Base-by-base conservation (phyloP, 2,329 filamentous ascomycete genomes). In the Triangularia setosa region DNA sequence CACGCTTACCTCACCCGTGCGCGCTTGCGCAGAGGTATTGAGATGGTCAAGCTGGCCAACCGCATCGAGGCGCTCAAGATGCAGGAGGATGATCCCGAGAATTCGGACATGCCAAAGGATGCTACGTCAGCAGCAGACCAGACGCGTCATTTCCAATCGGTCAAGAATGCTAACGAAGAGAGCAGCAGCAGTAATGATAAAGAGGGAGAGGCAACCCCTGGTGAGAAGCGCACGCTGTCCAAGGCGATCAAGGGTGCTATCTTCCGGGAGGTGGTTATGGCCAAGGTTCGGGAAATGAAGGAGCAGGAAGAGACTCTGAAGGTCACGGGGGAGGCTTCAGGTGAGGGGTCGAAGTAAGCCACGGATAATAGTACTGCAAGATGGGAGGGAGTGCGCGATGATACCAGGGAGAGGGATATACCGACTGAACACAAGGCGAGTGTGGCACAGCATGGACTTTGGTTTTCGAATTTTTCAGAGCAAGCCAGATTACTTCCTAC, bases 1-100 rank as follows among this genome's bases (percentile, higher is more conserved):
- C 91, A 91, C 79, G 90, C 93, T 60, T 96, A 95, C 81, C 92
- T 96, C 78, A 90, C 93, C 68, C 93, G 93, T 78, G 92, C 92
- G 64, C 92, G 93, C 67, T 90, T 99, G 71, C 90, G 90, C 77
- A 90, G 94, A 69, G 94, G 93, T 73, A 96, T 99, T 80, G 92
- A 98, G 79, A 89, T 97, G 73, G 91, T 98, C 82, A 97, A 96
- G 80, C 87, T 99, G 62, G 88, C 92, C 69, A 97, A 97, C 80
- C 91, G 94, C 69, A 98, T 99, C 80, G 92, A 97, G 76, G 86
- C 91, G 30, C 89, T 99, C 80, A 96, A 93, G 80, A 90, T 96
- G 81, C 90, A 95, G 76, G 93, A 97, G 73, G 93, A 97, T 69
- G 92, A 90, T 69, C 81, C 83, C 5, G 87, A 95, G 65, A 87